Evolutionary conservation across 129 eudicot species (phyloP).

Genomic region (Tanacetum coccineum): DNA sequence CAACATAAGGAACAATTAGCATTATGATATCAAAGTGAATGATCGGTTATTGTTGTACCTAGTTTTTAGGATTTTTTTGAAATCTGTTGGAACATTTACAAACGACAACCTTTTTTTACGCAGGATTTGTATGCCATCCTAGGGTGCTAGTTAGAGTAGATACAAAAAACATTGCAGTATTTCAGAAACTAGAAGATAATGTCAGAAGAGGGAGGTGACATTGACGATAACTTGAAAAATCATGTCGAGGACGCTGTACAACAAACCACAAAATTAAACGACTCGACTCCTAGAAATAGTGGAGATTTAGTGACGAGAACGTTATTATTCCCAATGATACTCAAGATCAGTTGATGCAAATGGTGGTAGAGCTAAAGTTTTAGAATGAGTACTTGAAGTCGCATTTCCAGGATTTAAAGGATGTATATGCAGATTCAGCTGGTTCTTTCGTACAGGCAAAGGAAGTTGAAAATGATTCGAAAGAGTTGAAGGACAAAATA

Average conservation of each 20-base stretch:
- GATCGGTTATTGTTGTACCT: background rate
- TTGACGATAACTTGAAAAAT: no score
- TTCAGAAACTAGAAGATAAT: no score
- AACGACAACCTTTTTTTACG: conserved; percentile 5
- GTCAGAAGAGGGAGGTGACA: no score
- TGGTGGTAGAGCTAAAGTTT: conserved; percentile 68
- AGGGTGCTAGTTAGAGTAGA: conserved; percentile 9
- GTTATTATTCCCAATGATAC: conserved; percentile 24
- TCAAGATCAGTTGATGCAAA: conserved; percentile 61
- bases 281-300: conserved; percentile 24
- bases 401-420: conserved; percentile 55
- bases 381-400: conserved; percentile 85
- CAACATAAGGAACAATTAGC: conserved; percentile 11
- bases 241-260: conserved; percentile 37
- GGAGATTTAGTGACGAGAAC: conserved; percentile 38
- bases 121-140: conserved; percentile 10
- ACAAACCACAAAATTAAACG: conserved; percentile 17
- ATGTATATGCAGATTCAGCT: conserved; percentile 30
- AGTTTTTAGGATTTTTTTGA: conserved; percentile 7
- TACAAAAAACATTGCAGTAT: no score
- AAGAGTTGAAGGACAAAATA: conserved; percentile 49
- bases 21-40: background rate
- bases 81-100: no score
- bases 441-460: conserved; percentile 31
- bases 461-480: conserved; percentile 23